A percentile compares a stretch with the other conserved stretches of the same genome.
Evolutionary conservation across 345 rosid genomes (phyloP).

Genomic region (Eucalyptus cloeziana): DNA sequence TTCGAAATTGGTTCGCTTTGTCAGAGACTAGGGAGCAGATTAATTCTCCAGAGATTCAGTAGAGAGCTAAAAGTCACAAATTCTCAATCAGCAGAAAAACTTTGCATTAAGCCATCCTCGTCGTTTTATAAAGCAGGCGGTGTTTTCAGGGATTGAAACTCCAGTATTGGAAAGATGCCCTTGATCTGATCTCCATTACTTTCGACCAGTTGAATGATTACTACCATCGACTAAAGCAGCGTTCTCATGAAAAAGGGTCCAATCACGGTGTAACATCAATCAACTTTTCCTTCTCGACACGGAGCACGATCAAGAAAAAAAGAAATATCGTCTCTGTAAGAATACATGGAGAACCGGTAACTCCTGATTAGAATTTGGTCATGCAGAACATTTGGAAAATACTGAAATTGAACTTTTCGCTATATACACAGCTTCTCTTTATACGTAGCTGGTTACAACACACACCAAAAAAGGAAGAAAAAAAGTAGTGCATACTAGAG

Average conservation of each 20-base stretch:
- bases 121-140: background rate
- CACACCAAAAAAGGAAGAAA: background rate
- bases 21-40: background rate
- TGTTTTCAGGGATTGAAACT: background rate
- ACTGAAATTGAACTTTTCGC: background rate
- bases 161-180: background rate
- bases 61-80: background rate
- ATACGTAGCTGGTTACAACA: background rate
- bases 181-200: background rate
- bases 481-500: background rate
- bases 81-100: background rate
- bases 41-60: background rate
- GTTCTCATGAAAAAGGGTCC: background rate
- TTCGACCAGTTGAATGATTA: background rate
- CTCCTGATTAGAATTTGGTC: background rate
- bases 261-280: background rate
- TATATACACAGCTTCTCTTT: background rate
- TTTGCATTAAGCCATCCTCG: background rate
- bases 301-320: background rate
- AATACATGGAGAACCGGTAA: background rate
- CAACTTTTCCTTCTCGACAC: background rate
- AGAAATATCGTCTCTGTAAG: background rate
- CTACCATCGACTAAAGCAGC: background rate
- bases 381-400: background rate
- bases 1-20: background rate